phyloP scores from a whole-genome alignment of 192 early-diverging fungal genomes.

The Coemansia erecta region DNA sequence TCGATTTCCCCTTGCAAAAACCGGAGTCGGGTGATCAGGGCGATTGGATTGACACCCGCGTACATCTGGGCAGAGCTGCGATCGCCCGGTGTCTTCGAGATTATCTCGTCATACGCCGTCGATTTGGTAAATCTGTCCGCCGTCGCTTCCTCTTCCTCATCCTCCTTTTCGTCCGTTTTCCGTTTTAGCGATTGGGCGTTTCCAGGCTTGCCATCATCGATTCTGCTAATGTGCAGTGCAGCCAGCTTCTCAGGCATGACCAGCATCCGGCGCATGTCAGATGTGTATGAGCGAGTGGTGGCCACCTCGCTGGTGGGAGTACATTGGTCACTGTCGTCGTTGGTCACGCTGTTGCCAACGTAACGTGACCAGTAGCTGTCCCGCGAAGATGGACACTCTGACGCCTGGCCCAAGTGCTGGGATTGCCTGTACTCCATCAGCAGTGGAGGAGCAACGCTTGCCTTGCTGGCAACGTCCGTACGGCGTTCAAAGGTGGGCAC shows the following conservation, averaged over 20 bases:
- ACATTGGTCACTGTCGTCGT: constrained; percentile 5
- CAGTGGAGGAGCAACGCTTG: neutral
- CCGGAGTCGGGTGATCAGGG: constrained; percentile 39
- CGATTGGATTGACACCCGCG: constrained; percentile 41
- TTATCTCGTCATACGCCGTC: no score
- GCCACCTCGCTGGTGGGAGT: constrained; percentile 11
- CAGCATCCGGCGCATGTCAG: constrained; percentile 22
- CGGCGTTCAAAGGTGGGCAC: neutral
- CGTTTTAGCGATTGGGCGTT: neutral
- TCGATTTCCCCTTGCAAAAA: constrained; percentile 50
- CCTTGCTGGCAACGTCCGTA: neutral
- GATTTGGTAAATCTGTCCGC: no score
- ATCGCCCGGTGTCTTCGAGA: neutral
- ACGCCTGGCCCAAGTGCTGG: neutral
- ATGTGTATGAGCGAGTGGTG: neutral
- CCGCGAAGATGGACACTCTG: constrained; percentile 18
- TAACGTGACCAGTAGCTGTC: constrained; percentile 54
- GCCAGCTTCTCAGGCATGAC: constrained; percentile 39
- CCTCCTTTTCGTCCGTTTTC: neutral
- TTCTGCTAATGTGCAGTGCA: constrained; percentile 13
- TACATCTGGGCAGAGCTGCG: constrained; percentile 16
- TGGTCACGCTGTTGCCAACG: constrained; percentile 7
- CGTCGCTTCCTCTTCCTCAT: no score
- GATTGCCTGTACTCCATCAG: constrained; percentile 1
- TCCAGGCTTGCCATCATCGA: neutral